Evolutionary conservation across 441 rosid genomes (phyloP), one percentile per base, ranked within the genome.

Genomic region (Syzygium malaccense): DNA sequence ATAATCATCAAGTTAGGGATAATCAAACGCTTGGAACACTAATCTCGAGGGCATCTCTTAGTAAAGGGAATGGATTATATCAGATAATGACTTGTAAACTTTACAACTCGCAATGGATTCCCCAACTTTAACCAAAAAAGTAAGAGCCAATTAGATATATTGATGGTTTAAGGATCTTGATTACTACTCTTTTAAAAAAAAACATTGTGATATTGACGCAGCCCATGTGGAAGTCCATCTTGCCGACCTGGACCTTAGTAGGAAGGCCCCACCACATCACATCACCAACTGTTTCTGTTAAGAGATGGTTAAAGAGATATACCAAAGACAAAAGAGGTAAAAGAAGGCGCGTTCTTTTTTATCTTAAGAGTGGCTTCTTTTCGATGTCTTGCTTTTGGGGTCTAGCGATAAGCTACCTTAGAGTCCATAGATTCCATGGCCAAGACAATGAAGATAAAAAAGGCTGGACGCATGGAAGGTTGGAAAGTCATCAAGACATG

Each of bases 231-330:
- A 89, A 90, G 55, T 91, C 91, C 93, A 93, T 86, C 89, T 88
- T 84, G 88, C 88, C 87, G 92, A 93, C 92, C 88, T 89, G 95
- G 92, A 92, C 57, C 89, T 87, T 91, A 91, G 57, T 88, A 91
- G 90, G 91, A 89, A 89, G n/a, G 90, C 17, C 89, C 80, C 93
- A 89, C 88, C 80, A 86, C 28, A 53, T 92, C 93, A 88, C 89
- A 87, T 92, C 94, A 87, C 91, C 93, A 89, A 91, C 94, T 92
- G 93, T 91, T 92, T 91, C 91, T 62, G 93, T 92, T 91, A 80
- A n/a, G 56, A 45, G 78, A 87, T 80, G 89, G 86, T 87, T 87
- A 80, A 87, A 89, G 91, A 79, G 89, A 86, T 89, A 4, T 12
- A n/a, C 51, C 83, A 75, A 48, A 79, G 45, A 80, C 58, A 83